phyloP scores from a whole-genome alignment of 106 monocot species.

The Dendrobium huoshanense region DNA sequence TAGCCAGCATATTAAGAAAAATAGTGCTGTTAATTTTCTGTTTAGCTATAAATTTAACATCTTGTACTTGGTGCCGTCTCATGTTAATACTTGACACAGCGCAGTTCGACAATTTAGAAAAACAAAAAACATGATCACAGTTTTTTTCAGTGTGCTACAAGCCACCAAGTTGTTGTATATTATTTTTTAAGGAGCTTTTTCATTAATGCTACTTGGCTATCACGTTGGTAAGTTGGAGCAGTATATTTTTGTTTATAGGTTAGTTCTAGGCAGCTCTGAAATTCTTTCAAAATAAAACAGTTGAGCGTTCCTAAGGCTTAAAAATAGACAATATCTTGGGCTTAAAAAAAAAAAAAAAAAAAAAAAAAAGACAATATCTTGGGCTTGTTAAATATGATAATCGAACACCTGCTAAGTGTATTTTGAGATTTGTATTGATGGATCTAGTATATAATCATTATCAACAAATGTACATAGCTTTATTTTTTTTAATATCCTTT shows the following conservation, averaged over 20 bases:
- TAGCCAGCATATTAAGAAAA: neutral
- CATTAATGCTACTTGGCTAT: neutral
- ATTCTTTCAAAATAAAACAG: neutral
- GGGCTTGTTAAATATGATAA: neutral
- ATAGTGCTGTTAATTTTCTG: neutral
- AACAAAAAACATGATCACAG: neutral
- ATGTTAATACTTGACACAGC: neutral
- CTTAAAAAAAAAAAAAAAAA: too few relatives aligned
- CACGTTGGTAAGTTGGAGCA: neutral
- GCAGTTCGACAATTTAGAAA: neutral
- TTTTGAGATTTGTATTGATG: neutral
- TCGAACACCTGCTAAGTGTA: neutral
- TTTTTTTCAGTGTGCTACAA: neutral
- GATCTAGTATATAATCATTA: neutral
- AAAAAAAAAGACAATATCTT: neutral
- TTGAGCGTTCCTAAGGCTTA: neutral
- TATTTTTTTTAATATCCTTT: too few relatives aligned
- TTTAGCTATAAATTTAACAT: neutral
- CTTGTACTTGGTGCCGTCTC: neutral
- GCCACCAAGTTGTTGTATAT: neutral
- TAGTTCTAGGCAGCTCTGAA: neutral
- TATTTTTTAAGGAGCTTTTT: neutral
- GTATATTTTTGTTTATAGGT: neutral
- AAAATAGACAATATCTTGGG: neutral
- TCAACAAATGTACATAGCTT: too few relatives aligned